Evolutionary conservation across 495 filamentous ascomycete genomes (phyloP).

Genomic region (Rhizodiscina lignyota): DNA sequence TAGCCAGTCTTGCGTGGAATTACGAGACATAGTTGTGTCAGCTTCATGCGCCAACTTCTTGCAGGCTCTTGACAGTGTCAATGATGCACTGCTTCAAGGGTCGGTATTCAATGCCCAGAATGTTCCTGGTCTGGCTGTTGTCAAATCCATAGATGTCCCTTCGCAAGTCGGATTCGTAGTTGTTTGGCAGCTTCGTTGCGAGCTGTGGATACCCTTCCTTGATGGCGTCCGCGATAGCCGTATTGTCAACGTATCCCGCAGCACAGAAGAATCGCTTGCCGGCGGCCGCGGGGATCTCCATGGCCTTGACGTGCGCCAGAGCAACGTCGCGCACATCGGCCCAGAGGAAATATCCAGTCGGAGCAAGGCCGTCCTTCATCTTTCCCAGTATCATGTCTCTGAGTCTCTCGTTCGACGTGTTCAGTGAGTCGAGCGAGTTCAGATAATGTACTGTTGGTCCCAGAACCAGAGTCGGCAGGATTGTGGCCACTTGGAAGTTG

Average conservation of each 20-base stretch:
- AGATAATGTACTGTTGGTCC: slow-evolving; percentile 53
- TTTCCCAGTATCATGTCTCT: slow-evolving; percentile 41
- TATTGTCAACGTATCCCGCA: slow-evolving; percentile 46
- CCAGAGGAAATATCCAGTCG: slow-evolving; percentile 24
- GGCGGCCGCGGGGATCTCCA: slow-evolving; percentile 47
- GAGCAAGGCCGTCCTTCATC: slow-evolving; percentile 48
- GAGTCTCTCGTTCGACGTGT: slow-evolving; percentile 49
- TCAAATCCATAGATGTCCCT: slow-evolving; percentile 33
- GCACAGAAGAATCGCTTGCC: slow-evolving; percentile 56
- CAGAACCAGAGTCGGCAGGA: slow-evolving; percentile 53
- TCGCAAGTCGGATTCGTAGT: slow-evolving; percentile 26
- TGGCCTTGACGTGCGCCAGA: slow-evolving; percentile 52
- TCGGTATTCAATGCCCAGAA: slow-evolving; percentile 40
- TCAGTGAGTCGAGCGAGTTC: slow-evolving; percentile 47
- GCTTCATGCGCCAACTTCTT: too few relatives aligned
- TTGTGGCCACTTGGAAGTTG: slow-evolving; percentile 56
- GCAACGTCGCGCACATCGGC: slow-evolving; percentile 41
- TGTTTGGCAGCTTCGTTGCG: slow-evolving; percentile 38
- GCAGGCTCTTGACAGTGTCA: slow-evolving; percentile 39
- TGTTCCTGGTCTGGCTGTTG: slow-evolving; percentile 29
- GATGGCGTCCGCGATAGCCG: slow-evolving; percentile 46
- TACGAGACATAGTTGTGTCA: too few relatives aligned
- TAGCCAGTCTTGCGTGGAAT: too few relatives aligned
- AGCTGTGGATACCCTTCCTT: slow-evolving; percentile 48
- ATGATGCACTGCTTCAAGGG: slow-evolving; percentile 35